phyloP scores from a whole-genome alignment of 768 basidiomycete genomes.

The Plicaturopsis crispa region DNA sequence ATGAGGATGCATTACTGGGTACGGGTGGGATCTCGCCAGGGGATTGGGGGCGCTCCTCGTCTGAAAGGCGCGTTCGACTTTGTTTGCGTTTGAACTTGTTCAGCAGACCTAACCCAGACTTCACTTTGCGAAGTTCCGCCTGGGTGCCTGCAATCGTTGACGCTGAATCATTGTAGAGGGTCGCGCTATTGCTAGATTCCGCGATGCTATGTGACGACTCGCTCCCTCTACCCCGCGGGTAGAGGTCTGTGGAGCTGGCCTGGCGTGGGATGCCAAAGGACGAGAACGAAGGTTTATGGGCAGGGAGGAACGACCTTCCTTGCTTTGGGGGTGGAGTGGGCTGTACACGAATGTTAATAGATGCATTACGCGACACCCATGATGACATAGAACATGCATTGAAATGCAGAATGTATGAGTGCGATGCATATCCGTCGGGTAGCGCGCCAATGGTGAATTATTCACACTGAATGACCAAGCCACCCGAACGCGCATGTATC shows the following conservation, averaged over 20 bases:
- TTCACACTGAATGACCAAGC: too few relatives aligned
- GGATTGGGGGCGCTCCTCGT: slow-evolving; percentile 12
- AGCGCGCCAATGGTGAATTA: too few relatives aligned
- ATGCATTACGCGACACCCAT: too few relatives aligned
- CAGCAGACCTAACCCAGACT: slow-evolving; percentile 41
- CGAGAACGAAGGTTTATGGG: slow-evolving; percentile 31
- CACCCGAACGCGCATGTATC: too few relatives aligned
- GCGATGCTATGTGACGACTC: slow-evolving; percentile 20
- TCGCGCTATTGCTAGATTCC: slow-evolving; percentile 21
- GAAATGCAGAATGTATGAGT: too few relatives aligned
- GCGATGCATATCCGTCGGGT: too few relatives aligned
- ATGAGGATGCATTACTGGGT: slow-evolving; percentile 14
- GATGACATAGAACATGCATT: too few relatives aligned
- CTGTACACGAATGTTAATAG: too few relatives aligned
- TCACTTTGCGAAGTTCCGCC: slow-evolving; percentile 35
- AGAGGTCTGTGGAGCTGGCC: slow-evolving; percentile 22
- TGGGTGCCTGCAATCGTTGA: slow-evolving; percentile 22
- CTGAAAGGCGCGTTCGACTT: slow-evolving; percentile 30
- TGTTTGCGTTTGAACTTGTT: slow-evolving; percentile 34
- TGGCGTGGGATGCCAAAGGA: slow-evolving; percentile 28
- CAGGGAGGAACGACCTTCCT: slow-evolving; percentile 28
- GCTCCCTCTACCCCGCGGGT: slow-evolving; percentile 17
- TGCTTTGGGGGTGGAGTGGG: slow-evolving; percentile 37
- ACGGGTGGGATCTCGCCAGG: neutral
- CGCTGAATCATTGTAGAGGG: slow-evolving; percentile 26